A percentile compares a stretch with the other conserved stretches of the same genome.
Evolutionary conservation across 192 early-diverging fungal genomes (phyloP).

Genomic region (Obelidium mucronatum): DNA sequence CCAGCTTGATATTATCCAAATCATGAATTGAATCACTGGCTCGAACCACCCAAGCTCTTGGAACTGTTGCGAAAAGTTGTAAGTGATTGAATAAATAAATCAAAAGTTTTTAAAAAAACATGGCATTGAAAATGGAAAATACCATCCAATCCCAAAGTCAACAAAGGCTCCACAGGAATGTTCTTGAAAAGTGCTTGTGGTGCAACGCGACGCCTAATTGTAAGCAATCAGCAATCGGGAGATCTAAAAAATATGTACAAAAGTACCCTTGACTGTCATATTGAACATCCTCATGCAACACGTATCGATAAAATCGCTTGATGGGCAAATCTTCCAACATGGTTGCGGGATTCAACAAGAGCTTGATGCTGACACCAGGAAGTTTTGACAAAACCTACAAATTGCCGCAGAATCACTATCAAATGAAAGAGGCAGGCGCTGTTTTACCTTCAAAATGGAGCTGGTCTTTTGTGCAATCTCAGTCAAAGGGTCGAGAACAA

Average conservation of each 20-base stretch:
- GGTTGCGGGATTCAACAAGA: conserved; percentile 71
- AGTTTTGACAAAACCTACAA: conserved; percentile 62
- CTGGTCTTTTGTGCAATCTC: conserved; percentile 81
- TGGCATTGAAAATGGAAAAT: neutral
- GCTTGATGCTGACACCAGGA: conserved; percentile 68
- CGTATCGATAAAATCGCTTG: conserved; percentile 91
- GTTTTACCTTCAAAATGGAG: conserved; percentile 65
- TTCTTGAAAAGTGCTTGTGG: conserved; percentile 74
- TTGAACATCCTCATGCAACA: conserved; percentile 64
- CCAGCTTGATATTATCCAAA: conserved; percentile 89
- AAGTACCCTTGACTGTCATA: conserved; percentile 67
- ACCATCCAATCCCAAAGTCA: conserved; percentile 88
- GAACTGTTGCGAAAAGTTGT: conserved; percentile 47
- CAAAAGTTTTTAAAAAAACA: neutral
- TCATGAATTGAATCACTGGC: conserved; percentile 84
- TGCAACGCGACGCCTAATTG: neutral
- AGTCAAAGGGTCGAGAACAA: conserved; percentile 80
- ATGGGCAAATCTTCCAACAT: conserved; percentile 73
- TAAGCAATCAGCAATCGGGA: neutral
- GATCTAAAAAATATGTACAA: neutral
- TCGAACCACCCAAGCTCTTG: conserved; percentile 88
- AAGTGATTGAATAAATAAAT: neutral
- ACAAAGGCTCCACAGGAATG: conserved; percentile 79
- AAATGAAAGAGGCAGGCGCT: neutral
- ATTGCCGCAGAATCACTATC: neutral